Evolutionary conservation across 805 yeast genomes (phyloP).

Genomic region (Yamadazyma sp.): DNA sequence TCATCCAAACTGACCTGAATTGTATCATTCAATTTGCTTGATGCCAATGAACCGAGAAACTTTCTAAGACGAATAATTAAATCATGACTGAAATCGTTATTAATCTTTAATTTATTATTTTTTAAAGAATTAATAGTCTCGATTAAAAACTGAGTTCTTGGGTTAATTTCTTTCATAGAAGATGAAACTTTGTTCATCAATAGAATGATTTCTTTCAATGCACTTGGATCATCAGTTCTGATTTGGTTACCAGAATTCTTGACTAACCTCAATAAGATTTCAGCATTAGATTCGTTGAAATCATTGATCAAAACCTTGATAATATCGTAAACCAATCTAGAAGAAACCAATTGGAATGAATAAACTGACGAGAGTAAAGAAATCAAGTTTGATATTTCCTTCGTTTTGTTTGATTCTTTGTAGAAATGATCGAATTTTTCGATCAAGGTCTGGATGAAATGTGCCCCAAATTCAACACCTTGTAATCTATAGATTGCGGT

Average conservation of each 20-base stretch:
- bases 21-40: constrained; percentile 60
- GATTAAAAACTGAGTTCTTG: constrained; percentile 78
- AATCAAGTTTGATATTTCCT: constrained; percentile 62
- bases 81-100: constrained; percentile 51
- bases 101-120: constrained; percentile 69
- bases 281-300: constrained; percentile 71
- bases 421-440: constrained; percentile 56
- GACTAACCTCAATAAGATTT: constrained; percentile 67
- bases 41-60: constrained; percentile 51
- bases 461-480: constrained; percentile 90
- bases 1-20: constrained; percentile 82
- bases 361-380: constrained; percentile 75
- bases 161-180: constrained; percentile 34
- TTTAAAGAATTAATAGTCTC: constrained; percentile 85
- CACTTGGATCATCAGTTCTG: constrained; percentile 84
- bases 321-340: constrained; percentile 74
- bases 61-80: constrained; percentile 61
- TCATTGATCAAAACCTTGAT: constrained; percentile 52
- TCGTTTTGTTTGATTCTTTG: constrained; percentile 26
- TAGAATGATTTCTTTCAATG: constrained; percentile 74
- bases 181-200: constrained; percentile 47
- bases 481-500: constrained; percentile 72
- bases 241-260: constrained; percentile 79
- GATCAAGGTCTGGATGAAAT: constrained; percentile 73
- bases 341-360: constrained; percentile 70